A percentile compares a stretch with the other conserved stretches of the same genome.
Conservation (phyloP, 306 rosid genomes). For the Casuarina cunninghamiana region DNA sequence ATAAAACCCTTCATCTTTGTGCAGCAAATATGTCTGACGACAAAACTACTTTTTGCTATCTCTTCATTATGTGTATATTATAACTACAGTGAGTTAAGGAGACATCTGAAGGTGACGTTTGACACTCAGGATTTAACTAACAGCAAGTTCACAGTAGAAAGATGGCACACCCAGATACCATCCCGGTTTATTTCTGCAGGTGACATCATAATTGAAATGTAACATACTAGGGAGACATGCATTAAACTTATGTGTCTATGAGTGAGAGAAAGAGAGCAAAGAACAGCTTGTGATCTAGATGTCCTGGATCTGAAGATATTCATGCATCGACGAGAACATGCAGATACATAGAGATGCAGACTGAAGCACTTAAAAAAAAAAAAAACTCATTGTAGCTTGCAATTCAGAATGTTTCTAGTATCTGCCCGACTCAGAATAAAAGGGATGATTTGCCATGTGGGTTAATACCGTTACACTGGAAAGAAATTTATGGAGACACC, state of each 20-base stretch:
- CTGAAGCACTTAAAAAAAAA: not conserved
- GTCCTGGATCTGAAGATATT: not conserved
- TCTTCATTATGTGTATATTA: not conserved
- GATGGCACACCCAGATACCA: too few relatives aligned
- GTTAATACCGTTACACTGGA: not conserved
- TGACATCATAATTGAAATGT: not conserved
- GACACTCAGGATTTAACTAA: not conserved
- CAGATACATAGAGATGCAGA: not conserved
- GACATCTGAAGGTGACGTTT: not conserved
- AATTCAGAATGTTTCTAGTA: not conserved
- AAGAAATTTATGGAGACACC: not conserved
- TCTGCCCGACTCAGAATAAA: not conserved
- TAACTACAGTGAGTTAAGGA: not conserved
- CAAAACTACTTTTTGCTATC: not conserved
- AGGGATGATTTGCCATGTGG: not conserved
- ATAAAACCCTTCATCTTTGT: not conserved
- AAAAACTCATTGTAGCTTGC: not conserved
- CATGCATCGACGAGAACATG: not conserved
- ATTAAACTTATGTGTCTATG: too few relatives aligned
- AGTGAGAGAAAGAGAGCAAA: not conserved
- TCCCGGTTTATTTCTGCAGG: not conserved
- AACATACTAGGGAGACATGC: too few relatives aligned
- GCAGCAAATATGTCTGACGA: not conserved
- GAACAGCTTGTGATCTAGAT: not conserved
- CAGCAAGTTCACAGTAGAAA: not conserved